Evolutionary conservation across 2,329 filamentous ascomycete species (phyloP), one percentile per base, ranked within the genome.

Genomic region (Curvularia spicifera): DNA sequence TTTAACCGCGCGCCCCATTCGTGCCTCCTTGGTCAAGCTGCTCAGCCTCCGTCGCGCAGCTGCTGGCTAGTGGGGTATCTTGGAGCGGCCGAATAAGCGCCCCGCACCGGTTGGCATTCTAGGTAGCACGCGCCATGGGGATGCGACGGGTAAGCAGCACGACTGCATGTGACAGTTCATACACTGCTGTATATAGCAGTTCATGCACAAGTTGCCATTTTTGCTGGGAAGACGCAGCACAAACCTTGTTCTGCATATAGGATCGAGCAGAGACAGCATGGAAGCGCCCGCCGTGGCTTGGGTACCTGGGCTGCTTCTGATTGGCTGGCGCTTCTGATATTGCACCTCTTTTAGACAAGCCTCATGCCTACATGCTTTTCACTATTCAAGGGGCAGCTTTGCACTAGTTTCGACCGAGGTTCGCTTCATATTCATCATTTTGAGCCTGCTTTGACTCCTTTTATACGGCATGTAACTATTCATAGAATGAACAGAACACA

Each of bases 41-140:
- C 72, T 73, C 72, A 74, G 71, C 72, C 70, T 73, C 71, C 64
- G 58, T 63, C 56, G 54, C 49, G 57, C 58, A 71, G 68, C 64
- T 69, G 69, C 63, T 69, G 65, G 61, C 59, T 70, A 69, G 72
- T 63, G 72, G 70, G 68, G 71, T 68, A 9, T 31, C 61, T 51
- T 63, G 45, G 63, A 72, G 67, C 66, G 64, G 68, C 67, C 68
- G 60, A 67, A 70, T 63, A 63, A 69, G 56, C 60, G 58, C 58
- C 66, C 62, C 59, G 61, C 58, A 45, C 33, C 46, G n/a, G 43
- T 43, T 29, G 45, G 49, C 43, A 51, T 47, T 43, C 13, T 44
- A 13, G 42, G 33, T 22, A 42, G 26, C 26, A 56, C 53, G 60
- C 58, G 60, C 64, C 62, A 63, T 65, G 50, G 18, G 40, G 22